Base-by-base conservation (phyloP, 371 early-diverging fungal species). In the Lichtheimia ramosa region DNA sequence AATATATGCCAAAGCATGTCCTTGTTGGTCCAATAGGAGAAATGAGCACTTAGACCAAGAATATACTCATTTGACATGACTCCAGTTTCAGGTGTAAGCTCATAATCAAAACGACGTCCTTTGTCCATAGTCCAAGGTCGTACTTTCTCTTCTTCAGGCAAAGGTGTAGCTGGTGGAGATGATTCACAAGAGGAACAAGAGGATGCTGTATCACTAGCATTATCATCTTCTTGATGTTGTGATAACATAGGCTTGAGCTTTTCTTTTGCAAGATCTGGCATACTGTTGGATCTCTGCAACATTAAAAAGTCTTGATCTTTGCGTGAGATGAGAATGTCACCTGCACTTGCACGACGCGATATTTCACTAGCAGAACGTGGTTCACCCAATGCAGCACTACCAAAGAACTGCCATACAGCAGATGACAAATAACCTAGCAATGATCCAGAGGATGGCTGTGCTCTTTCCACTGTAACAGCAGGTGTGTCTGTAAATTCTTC, bases 11-110 rank as follows among this genome's bases (percentile, higher is more conserved):
- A 81, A 8, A 75, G 61, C 43, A 81, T 57, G 58, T 81, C 81
- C 64, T 81, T 81, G 51, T 77, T 81, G 10, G 66, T 81, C 77
- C 81, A 81, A 50, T 77, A 81, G 1, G 75, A 77, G 34, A 81
- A 81, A 55, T 81, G 81, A n/a, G 81, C 81, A 7, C 73, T 56
- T 13, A 81, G 49, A 3, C 81, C 81, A 24, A 77, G 66, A 3
- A 77, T 62, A 48, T 81, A 81, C 52, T 77, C 75, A 51, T 81
- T 81, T 0, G 77, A 69, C 41, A 81, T 73, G 75, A 81, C 77
- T 16, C 75, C 70, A 28, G 69, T 71, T 21, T 77, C 81, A 2
- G 81, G 77, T 15, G 73, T 75, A 16, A 81, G 51, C 20, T 75
- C 77, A 60, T 71, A 75, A 43, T 81, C 81, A n/a, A 70, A 70